Evolutionary conservation across 495 filamentous ascomycete genomes (phyloP).

Genomic region (Lasiosphaeria miniovina): DNA sequence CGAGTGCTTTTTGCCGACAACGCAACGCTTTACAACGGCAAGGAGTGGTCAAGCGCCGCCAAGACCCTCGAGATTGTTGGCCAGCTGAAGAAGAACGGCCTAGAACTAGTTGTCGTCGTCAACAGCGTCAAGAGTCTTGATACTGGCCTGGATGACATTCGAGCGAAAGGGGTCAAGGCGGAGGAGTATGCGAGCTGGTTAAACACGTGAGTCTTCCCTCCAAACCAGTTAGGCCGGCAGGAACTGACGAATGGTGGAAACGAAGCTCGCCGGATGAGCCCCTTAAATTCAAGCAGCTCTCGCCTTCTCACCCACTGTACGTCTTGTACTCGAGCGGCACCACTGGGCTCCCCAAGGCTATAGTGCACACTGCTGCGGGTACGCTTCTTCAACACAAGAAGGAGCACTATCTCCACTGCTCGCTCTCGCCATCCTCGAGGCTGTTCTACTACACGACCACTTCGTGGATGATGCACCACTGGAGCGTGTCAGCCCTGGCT

Average conservation of each 20-base stretch:
- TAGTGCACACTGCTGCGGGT: conserved; percentile 83
- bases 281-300: conserved; percentile 68
- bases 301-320: conserved; percentile 81
- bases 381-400: conserved; percentile 94
- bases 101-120: conserved; percentile 70
- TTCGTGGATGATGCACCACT: conserved; percentile 98
- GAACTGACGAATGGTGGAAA: background rate
- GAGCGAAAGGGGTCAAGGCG: conserved; percentile 46
- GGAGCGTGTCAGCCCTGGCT: conserved; percentile 80
- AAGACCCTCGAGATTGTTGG: conserved; percentile 72
- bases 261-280: conserved; percentile 38
- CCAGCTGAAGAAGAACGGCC: conserved; percentile 52
- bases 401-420: conserved; percentile 81
- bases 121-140: conserved; percentile 53
- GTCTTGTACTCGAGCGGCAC: conserved; percentile 87
- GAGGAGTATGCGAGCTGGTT: conserved; percentile 39
- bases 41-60: conserved; percentile 64
- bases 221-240: background rate
- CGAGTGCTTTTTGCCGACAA: conserved; percentile 81
- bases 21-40: conserved; percentile 83
- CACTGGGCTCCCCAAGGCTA: conserved; percentile 87
- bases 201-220: conserved; percentile 24
- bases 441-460: conserved; percentile 84
- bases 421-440: conserved; percentile 50
- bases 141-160: conserved; percentile 48